A percentile compares a stretch with the other conserved stretches of the same genome.
phyloP scores from a whole-genome alignment of 192 early-diverging fungal genomes.

The Linderina pennispora region DNA sequence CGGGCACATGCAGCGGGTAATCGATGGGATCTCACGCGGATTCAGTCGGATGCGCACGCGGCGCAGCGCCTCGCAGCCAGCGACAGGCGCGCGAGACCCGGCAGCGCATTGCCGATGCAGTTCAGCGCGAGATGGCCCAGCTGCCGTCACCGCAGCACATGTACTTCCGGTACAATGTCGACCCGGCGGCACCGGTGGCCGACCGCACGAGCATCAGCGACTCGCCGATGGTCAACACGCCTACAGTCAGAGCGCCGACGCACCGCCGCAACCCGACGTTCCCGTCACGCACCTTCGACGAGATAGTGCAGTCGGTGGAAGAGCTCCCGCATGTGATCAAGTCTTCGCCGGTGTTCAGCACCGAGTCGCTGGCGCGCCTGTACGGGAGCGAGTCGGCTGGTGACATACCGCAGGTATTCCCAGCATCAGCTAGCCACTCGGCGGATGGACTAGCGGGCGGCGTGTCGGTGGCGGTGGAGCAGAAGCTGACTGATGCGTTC shows the following conservation, averaged over 20 bases:
- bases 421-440: not conserved
- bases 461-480: conserved; percentile 34
- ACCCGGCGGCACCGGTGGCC: conserved; percentile 37
- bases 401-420: not conserved
- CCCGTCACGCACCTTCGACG: conserved; percentile 12
- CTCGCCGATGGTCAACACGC: conserved; percentile 23
- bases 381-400: conserved; percentile 1
- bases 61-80: conserved; percentile 44
- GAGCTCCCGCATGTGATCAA: not conserved
- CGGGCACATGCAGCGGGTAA: conserved; percentile 31
- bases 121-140: conserved; percentile 21
- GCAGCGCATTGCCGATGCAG: conserved; percentile 30
- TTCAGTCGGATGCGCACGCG: conserved; percentile 31
- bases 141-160: conserved; percentile 16
- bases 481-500: conserved; percentile 34
- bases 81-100: conserved; percentile 35
- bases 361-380: conserved; percentile 8
- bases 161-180: conserved; percentile 36
- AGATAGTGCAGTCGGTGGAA: not conserved
- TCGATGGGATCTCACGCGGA: conserved; percentile 31
- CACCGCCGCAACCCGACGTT: conserved; percentile 25
- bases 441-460: conserved; percentile 28
- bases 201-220: too few relatives aligned
- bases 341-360: conserved; percentile 3
- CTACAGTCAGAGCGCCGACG: too few relatives aligned